phyloP scores from a whole-genome alignment of 1,284 basidiomycete species.

The Ceratobasidium theobromae region DNA sequence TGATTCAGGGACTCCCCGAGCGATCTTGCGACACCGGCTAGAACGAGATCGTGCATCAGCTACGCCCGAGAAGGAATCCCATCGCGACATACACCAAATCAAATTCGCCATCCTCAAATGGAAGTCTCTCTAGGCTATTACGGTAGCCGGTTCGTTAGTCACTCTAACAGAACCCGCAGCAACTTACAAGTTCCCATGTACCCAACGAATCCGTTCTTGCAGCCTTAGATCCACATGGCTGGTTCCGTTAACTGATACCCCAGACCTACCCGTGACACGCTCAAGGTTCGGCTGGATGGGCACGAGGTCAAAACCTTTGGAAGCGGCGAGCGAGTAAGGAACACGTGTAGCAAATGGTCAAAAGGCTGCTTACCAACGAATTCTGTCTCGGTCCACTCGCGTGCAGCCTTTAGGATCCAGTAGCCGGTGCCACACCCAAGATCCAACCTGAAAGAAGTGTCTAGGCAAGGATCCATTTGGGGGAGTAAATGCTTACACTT shows the following conservation, averaged over 20 bases:
- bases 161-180: background rate
- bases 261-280: constrained; percentile 14
- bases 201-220: constrained; percentile 26
- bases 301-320: constrained; percentile 35
- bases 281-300: constrained; percentile 34
- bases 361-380: constrained; percentile 33
- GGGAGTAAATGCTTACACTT: constrained; percentile 29
- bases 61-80: background rate
- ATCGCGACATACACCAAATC: constrained; percentile 21
- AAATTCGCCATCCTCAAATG: constrained; percentile 19
- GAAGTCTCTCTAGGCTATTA: constrained; percentile 13
- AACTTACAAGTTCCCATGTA: constrained; percentile 30
- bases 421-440: constrained; percentile 35
- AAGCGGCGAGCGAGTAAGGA: no score
- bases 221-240: constrained; percentile 6
- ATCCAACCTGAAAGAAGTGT: constrained; percentile 31
- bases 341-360: background rate
- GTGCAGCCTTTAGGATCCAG: constrained; percentile 33
- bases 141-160: background rate
- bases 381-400: constrained; percentile 31
- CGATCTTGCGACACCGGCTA: constrained; percentile 27
- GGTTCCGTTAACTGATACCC: background rate
- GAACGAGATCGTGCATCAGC: background rate
- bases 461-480: background rate
- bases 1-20: constrained; percentile 28